Conservation (phyloP, 192 early-diverging fungal genomes). For the Martensiomyces pterosporus region DNA sequence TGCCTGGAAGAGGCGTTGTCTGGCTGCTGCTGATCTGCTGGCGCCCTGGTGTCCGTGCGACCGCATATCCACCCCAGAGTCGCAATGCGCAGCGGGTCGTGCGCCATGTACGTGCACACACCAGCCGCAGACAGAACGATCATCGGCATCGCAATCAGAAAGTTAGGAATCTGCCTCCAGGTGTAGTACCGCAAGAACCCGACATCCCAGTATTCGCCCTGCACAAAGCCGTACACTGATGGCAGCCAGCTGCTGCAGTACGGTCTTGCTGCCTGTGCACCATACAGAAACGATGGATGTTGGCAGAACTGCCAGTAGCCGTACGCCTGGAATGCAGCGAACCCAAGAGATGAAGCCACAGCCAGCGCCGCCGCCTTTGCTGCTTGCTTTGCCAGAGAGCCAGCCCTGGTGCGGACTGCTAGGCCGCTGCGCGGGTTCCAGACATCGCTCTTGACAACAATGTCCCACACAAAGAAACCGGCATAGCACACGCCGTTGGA, state of each 20-base stretch:
- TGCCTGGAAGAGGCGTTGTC: too few species aligned
- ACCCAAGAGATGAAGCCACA: constrained; percentile 51
- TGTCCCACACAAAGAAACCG: constrained; percentile 80
- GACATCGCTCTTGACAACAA: constrained; percentile 34
- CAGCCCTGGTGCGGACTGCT: constrained; percentile 2
- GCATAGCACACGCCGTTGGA: constrained; percentile 77
- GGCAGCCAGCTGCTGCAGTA: constrained; percentile 68
- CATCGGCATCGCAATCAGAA: constrained; percentile 80
- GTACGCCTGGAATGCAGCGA: constrained; percentile 60
- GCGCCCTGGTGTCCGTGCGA: not conserved
- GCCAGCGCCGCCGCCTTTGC: constrained; percentile 33
- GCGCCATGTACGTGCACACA: constrained; percentile 52
- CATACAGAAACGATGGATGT: not conserved
- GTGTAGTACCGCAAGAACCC: constrained; percentile 85
- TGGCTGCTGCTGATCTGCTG: too few species aligned
- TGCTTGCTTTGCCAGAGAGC: not conserved
- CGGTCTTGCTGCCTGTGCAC: constrained; percentile 24
- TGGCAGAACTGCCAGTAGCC: constrained; percentile 63
- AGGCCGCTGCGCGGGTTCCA: constrained; percentile 1
- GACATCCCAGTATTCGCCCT: constrained; percentile 82
- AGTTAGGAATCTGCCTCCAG: constrained; percentile 83
- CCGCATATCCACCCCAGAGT: constrained; percentile 53
- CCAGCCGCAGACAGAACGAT: constrained; percentile 59
- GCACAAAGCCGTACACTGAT: constrained; percentile 77
- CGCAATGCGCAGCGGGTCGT: constrained; percentile 53